A percentile compares a stretch with the other conserved stretches of the same genome.
These are phyloP conservation scores for Arthonia radiata DNA, from an alignment of 495 filamentous ascomycete genomes.

Conservation along the genomic window DNA sequence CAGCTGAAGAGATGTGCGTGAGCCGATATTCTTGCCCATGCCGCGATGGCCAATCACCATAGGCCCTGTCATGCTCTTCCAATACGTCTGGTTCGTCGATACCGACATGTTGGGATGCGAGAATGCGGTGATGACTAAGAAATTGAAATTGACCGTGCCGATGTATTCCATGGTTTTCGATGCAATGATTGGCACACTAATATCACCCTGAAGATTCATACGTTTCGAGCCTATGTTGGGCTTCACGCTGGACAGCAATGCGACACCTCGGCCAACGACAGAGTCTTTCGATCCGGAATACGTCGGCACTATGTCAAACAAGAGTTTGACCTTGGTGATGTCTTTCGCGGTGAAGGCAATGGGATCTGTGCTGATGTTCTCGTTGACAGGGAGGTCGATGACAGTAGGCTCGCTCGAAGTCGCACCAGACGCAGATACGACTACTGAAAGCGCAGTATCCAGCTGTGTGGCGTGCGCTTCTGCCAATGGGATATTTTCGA, in stretches of 20 bases:
- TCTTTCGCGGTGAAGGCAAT: conserved; percentile 68
- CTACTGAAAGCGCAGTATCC: conserved; percentile 77
- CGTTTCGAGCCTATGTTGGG: conserved; percentile 53
- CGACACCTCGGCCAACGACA: conserved; percentile 78
- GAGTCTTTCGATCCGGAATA: conserved; percentile 75
- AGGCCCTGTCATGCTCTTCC: conserved; percentile 43
- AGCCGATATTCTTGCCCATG: conserved; percentile 69
- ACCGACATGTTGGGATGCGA: conserved; percentile 80
- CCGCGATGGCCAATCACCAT: conserved; percentile 71
- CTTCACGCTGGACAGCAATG: conserved; percentile 64
- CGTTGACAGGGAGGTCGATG: conserved; percentile 79
- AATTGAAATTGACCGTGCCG: conserved; percentile 84
- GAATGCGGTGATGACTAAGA: conserved; percentile 84
- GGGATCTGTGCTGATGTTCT: conserved; percentile 78
- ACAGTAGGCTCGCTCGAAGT: conserved; percentile 64
- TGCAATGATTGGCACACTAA: conserved; percentile 74
- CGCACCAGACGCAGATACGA: conserved; percentile 75
- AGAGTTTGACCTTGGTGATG: conserved; percentile 53
- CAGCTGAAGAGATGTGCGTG: conserved; percentile 65
- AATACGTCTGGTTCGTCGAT: conserved; percentile 76
- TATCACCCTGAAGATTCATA: conserved; percentile 76
- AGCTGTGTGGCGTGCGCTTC: conserved; percentile 78
- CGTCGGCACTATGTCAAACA: conserved; percentile 94
- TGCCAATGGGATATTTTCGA: conserved; percentile 70
- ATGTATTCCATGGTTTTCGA: conserved; percentile 67